Evolutionary conservation across 2,329 filamentous ascomycete species (phyloP), one percentile per base, ranked within the genome.

Genomic region (Akanthomyces uredinophilus): DNA sequence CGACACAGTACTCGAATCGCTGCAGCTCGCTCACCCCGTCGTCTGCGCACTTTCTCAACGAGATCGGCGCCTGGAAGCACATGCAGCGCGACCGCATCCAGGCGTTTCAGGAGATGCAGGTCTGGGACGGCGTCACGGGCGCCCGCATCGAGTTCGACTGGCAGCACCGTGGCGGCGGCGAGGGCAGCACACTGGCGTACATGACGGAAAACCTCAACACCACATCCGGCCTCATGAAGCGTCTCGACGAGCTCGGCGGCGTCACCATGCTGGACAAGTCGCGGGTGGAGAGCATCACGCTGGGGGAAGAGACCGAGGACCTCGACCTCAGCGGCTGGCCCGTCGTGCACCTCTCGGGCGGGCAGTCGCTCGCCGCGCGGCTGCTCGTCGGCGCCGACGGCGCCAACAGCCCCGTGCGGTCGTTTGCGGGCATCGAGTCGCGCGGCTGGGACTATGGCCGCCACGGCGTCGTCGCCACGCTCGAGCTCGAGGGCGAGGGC

Each of bases 181-280:
- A 66, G 72, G 77, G 78, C 71, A 83, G 80, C 64, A 90, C 87
- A 1, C 92, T 99, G 67, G 95, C 95, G 11, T 96, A 95, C 73
- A 99, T 99, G 94, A 91, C 88, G 47, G 96, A 99, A 80, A 99
- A 98, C 74, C 75, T 89, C 37, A 98, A 99, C 73, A 81, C 97
- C 39, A 92, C 91, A 2, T 88, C 88, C 0, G 92, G 87, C 0
- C 81, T 99, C 8, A 76, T 97, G 56, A 82, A 82, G 60, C 84
- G 89, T 16, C 81, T 97, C 41, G 81, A 88, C 11, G 84, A 90
- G 66, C 79, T 96, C 1, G 85, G 87, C 2, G 81, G 82, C 4
- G 82, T 93, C 18, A 84, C 87, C 5, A 77, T 95, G 11, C 88
- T 93, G 62, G 91, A 93, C 67, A 86, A 86, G 54, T 87, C 90